phyloP scores from a whole-genome alignment of 2,329 filamentous ascomycete species.

The Capronia americana region DNA sequence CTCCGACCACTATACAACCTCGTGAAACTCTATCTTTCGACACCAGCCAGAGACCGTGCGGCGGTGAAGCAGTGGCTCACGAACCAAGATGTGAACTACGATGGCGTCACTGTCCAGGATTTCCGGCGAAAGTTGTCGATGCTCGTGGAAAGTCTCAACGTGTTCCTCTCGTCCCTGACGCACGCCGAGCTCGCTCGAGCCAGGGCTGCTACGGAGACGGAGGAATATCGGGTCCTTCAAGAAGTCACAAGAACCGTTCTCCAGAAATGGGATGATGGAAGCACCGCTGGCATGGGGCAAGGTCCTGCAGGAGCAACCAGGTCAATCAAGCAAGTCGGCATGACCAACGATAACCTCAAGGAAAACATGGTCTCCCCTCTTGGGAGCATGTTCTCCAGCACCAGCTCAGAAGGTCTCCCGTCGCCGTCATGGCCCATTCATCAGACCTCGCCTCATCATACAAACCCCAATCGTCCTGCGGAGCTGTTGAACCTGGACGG shows the following conservation, averaged over 20 bases:
- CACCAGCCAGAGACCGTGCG: constrained; percentile 27
- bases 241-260: constrained; percentile 35
- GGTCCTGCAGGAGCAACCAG: neutral
- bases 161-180: constrained; percentile 35
- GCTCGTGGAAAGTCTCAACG: constrained; percentile 36
- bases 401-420: neutral
- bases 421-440: constrained; percentile 11
- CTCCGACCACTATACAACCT: constrained; percentile 33
- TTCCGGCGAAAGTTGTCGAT: constrained; percentile 35
- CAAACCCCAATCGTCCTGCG: constrained; percentile 3
- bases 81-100: constrained; percentile 29
- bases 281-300: neutral
- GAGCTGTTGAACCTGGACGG: constrained; percentile 28
- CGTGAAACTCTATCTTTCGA: constrained; percentile 32
- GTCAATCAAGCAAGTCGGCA: constrained; percentile 12
- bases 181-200: constrained; percentile 36
- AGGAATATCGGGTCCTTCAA: constrained; percentile 32
- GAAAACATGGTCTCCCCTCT: constrained; percentile 9
- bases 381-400: neutral
- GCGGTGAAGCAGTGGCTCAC: constrained; percentile 32
- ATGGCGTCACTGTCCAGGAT: constrained; percentile 35
- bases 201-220: constrained; percentile 26
- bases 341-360: constrained; percentile 19
- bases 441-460: constrained; percentile 9
- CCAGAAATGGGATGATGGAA: constrained; percentile 34